Conservation (phyloP, 495 filamentous ascomycete species). For the Talaromyces thailandensis region DNA sequence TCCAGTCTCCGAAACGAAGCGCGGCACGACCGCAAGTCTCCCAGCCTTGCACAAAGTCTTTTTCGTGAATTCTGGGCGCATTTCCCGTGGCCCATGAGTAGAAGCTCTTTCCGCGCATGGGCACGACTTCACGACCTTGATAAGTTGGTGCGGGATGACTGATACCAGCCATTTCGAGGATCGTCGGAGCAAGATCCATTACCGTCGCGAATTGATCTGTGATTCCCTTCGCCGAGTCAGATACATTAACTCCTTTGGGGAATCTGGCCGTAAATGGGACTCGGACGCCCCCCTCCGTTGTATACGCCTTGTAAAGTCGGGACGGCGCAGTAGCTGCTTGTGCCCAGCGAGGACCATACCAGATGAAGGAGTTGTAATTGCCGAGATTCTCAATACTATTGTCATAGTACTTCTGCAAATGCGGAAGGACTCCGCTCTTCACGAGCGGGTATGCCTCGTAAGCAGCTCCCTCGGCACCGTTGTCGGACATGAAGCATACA, state of each 20-base stretch:
- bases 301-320: conserved; percentile 41
- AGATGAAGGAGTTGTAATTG: conserved; percentile 38
- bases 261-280: conserved; percentile 35
- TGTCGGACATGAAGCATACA: conserved; percentile 44
- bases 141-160: neutral
- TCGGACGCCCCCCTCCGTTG: conserved; percentile 42
- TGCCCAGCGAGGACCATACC: conserved; percentile 43
- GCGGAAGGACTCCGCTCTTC: neutral
- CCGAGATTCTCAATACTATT: conserved; percentile 45
- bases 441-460: neutral
- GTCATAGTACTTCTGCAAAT: conserved; percentile 37
- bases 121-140: conserved; percentile 8
- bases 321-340: conserved; percentile 47
- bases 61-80: conserved; percentile 1
- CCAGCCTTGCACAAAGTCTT: conserved; percentile 20
- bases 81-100: conserved; percentile 6
- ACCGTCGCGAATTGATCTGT: conserved; percentile 12
- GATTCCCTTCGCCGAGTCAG: conserved; percentile 4
- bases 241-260: conserved; percentile 2
- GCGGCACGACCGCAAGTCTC: conserved; percentile 28
- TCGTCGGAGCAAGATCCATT: conserved; percentile 12
- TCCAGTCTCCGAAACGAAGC: conserved; percentile 31
- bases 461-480: conserved; percentile 39
- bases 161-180: conserved; percentile 10
- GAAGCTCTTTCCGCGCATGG: conserved; percentile 12